phyloP scores from a whole-genome alignment of 148 eudicot species.

The Camellia japonica region DNA sequence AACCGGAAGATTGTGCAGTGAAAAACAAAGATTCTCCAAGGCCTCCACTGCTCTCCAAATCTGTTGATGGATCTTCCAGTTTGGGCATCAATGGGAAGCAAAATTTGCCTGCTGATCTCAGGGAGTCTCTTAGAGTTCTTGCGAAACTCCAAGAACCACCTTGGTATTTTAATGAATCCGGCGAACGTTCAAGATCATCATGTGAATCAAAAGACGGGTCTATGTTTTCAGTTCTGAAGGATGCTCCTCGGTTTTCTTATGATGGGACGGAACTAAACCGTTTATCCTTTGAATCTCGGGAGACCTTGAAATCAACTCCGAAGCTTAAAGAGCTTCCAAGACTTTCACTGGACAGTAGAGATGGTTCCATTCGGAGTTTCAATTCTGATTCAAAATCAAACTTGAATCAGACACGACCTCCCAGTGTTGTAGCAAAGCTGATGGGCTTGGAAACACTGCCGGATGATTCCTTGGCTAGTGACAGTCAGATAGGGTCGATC shows the following conservation, averaged over 20 bases:
- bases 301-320: constrained; percentile 22
- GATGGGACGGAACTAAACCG: constrained; percentile 66
- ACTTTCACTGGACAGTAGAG: constrained; percentile 71
- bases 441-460: constrained; percentile 85
- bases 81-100: constrained; percentile 23
- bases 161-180: constrained; percentile 49
- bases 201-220: constrained; percentile 51
- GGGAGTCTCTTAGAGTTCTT: constrained; percentile 61
- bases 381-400: constrained; percentile 44
- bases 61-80: background rate
- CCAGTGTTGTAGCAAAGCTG: constrained; percentile 89
- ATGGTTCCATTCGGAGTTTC: constrained; percentile 42
- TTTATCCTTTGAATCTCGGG: constrained; percentile 32
- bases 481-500: constrained; percentile 31
- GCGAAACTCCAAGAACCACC: constrained; percentile 67
- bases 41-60: constrained; percentile 32
- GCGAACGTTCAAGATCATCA: constrained; percentile 44
- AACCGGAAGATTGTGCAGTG: constrained; percentile 26
- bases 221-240: constrained; percentile 36
- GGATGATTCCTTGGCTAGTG: constrained; percentile 28
- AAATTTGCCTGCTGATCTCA: constrained; percentile 42
- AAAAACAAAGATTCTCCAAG: constrained; percentile 66
- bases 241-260: constrained; percentile 62
- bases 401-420: constrained; percentile 40
- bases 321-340: constrained; percentile 68